Evolutionary conservation across 805 yeast genomes (phyloP), one percentile per base, ranked within the genome.

Genomic region (Sugiyamaella valdiviana): DNA sequence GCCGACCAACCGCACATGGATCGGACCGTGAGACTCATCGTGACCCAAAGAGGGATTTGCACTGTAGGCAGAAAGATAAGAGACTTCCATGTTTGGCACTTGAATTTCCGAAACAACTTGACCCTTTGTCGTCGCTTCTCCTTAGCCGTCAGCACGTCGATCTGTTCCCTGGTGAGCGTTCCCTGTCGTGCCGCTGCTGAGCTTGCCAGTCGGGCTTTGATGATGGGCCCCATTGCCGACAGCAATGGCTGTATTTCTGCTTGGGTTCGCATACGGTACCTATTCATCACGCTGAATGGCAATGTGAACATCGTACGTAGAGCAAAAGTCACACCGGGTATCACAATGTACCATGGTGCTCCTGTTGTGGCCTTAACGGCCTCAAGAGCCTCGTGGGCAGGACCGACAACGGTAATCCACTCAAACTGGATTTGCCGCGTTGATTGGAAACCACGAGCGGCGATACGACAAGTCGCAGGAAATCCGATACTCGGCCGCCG

Each of bases 1-100:
- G 56, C 58, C 3, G 64, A 52, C 63, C 67, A 63, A 3, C 95
- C 95, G 38, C 90, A 82, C 52, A 89, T 67, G 41, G 80, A 76
- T 54, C 96, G 73, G 56, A 89, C 76, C 1, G 89, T 81, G 55
- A 82, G 71, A 10, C 93, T 83, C 74, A 90, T 72, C 2, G 83
- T 72, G 1, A 89, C 73, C 95, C 96, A 90, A 5, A 90, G 63
- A 0, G 98, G 98, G 17, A 91, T 74, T 62, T 90, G 98, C 15
- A 86, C 77, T 0, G 80, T 67, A 1, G 97, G 97, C 36, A 88
- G 69, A 19, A 63, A 39, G 3, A 85, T 57, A 48, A 80, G 68
- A 58, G 85, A 81, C 63, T 89, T 90, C 88, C 95, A 90, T 50
- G 82, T 64, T 60, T 87, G 91, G 46, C 89, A 85, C 7, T 73